Percentiles rank a stretch among this genome's conserved stretches.
These are phyloP conservation scores for Hygrocybe punicea DNA, from an alignment of 768 basidiomycete genomes.

Conservation along the genomic window DNA sequence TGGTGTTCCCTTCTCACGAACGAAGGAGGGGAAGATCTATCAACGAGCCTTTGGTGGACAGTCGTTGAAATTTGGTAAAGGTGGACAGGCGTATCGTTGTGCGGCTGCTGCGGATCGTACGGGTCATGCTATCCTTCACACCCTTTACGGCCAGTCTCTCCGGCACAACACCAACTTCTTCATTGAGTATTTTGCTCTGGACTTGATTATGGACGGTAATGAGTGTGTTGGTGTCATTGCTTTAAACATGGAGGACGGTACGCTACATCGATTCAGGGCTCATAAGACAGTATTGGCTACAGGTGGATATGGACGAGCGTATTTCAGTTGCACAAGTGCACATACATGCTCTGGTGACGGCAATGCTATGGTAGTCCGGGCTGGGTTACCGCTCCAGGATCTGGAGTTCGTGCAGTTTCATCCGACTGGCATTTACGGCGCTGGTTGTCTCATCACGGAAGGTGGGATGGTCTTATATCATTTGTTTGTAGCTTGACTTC, in stretches of 20 bases:
- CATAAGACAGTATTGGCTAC: slow-evolving; percentile 99
- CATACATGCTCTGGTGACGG: slow-evolving; percentile 99
- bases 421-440: slow-evolving; percentile 98
- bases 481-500: background rate
- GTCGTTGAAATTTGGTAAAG: slow-evolving; percentile 94
- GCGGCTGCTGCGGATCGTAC: slow-evolving; percentile 99
- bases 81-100: slow-evolving; percentile 98
- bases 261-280: slow-evolving; percentile 94
- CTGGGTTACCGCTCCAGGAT: slow-evolving; percentile 95
- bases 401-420: slow-evolving; percentile 99
- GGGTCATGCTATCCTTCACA: slow-evolving; percentile 96
- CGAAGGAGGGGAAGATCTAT: slow-evolving; percentile 98
- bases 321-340: slow-evolving; percentile 98
- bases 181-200: slow-evolving; percentile 99
- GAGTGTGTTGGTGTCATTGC: slow-evolving; percentile 99
- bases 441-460: slow-evolving; percentile 98
- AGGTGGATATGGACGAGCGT: slow-evolving; percentile 95
- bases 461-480: slow-evolving; percentile 44
- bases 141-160: slow-evolving; percentile 97
- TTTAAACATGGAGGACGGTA: slow-evolving; percentile 99
- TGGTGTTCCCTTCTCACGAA: slow-evolving; percentile 97
- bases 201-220: slow-evolving; percentile 97
- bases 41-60: slow-evolving; percentile 99
- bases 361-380: slow-evolving; percentile 96
- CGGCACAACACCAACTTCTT: slow-evolving; percentile 99